Evolutionary conservation across 2,329 filamentous ascomycete genomes (phyloP).

Genomic region (Diaporthe sp.): DNA sequence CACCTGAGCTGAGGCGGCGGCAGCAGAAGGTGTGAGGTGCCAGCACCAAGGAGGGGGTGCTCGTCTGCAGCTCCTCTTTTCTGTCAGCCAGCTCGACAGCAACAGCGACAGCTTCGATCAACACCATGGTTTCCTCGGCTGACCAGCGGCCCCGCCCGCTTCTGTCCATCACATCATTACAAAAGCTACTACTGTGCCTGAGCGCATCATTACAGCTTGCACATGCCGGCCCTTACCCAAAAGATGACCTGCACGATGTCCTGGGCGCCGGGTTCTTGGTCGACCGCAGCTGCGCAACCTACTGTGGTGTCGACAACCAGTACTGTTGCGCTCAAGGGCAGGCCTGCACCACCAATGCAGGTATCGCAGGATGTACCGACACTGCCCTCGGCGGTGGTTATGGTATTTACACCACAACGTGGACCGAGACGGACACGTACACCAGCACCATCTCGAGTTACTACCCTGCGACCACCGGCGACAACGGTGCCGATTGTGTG

Average conservation of each 20-base stretch:
- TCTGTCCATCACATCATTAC: conserved; percentile 21
- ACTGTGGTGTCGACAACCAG: conserved; percentile 69
- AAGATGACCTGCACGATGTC: conserved; percentile 62
- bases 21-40: conserved; percentile 30
- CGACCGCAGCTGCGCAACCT: conserved; percentile 63
- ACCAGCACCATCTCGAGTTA: conserved; percentile 71
- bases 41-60: conserved; percentile 37
- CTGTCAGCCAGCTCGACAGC: conserved; percentile 25
- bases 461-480: conserved; percentile 61
- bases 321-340: conserved; percentile 67
- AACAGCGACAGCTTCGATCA: background rate
- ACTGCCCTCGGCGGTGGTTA: conserved; percentile 50
- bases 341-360: conserved; percentile 65
- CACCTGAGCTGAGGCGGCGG: background rate
- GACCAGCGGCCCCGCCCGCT: conserved; percentile 28
- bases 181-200: conserved; percentile 44
- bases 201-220: conserved; percentile 57
- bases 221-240: conserved; percentile 64
- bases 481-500: conserved; percentile 62
- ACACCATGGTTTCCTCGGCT: conserved; percentile 35
- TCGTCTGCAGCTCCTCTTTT: conserved; percentile 34
- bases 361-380: conserved; percentile 64
- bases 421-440: conserved; percentile 72
- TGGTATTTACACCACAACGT: conserved; percentile 67
- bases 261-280: conserved; percentile 65